These are phyloP conservation scores for Exserohilum turcica DNA, from an alignment of 2,329 filamentous ascomycete species.

Conservation along the genomic window DNA sequence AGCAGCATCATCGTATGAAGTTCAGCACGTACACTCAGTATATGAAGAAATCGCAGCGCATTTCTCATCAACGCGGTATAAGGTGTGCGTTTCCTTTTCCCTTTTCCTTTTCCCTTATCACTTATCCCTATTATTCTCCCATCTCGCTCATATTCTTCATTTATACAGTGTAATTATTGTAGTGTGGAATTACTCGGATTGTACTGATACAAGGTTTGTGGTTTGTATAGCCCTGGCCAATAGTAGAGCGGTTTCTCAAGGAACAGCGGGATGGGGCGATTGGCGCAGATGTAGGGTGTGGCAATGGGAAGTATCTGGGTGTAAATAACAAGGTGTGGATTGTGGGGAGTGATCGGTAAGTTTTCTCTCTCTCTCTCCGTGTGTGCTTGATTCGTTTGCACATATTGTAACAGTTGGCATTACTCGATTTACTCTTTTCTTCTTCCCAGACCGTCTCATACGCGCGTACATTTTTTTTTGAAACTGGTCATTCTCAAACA, in stretches of 20 bases:
- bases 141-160: no score
- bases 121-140: no score
- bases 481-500: no score
- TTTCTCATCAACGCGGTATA: conserved; percentile 79
- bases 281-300: conserved; percentile 90
- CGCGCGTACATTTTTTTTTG: no score
- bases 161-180: no score
- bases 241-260: conserved; percentile 78
- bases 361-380: conserved; percentile 37
- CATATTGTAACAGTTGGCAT: no score
- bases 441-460: not conserved
- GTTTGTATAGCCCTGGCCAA: conserved; percentile 78
- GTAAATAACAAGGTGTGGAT: conserved; percentile 74
- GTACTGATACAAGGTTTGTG: no score
- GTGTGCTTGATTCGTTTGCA: not conserved
- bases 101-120: not conserved
- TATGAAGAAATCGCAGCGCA: conserved; percentile 87
- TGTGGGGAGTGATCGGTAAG: conserved; percentile 80
- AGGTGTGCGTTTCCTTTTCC: conserved; percentile 54
- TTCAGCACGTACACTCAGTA: conserved; percentile 84
- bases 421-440: not conserved
- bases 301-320: conserved; percentile 92
- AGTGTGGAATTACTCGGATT: no score
- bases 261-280: conserved; percentile 70
- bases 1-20: conserved; percentile 67